A percentile compares a stretch with the other conserved stretches of the same genome.
Conservation (phyloP, 768 basidiomycete species). For the Termitomyces sp. region DNA sequence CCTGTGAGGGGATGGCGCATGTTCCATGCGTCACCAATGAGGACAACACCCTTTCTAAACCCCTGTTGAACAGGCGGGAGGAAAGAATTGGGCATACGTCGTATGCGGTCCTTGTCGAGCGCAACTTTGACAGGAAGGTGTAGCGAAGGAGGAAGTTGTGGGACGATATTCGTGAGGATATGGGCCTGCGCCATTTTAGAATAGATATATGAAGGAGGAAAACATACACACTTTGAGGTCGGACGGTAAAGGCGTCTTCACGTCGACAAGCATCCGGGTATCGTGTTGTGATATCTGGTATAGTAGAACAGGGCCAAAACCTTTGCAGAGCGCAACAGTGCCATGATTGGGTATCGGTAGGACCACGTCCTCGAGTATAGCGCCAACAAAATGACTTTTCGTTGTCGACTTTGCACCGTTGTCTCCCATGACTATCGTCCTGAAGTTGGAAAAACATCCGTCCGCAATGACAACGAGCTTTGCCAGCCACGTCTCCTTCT, state of each 20-base stretch:
- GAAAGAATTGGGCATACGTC: constrained; percentile 95
- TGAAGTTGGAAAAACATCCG: constrained; percentile 94
- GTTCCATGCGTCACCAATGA: constrained; percentile 96
- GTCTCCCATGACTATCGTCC: constrained; percentile 59
- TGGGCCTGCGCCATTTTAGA: constrained; percentile 40
- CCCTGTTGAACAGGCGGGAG: constrained; percentile 77
- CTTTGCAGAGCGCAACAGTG: constrained; percentile 79
- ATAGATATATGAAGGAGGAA: not conserved
- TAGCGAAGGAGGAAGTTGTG: constrained; percentile 74
- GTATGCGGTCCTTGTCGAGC: constrained; percentile 74
- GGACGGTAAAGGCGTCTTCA: constrained; percentile 78
- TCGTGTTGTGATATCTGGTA: constrained; percentile 90
- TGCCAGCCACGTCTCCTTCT: constrained; percentile 60
- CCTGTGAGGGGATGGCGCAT: constrained; percentile 99
- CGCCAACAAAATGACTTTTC: constrained; percentile 81
- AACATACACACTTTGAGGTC: constrained; percentile 65
- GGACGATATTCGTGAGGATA: constrained; percentile 70
- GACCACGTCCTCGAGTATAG: constrained; percentile 71
- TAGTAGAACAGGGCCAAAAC: constrained; percentile 82
- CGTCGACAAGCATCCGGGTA: constrained; percentile 91
- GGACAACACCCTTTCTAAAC: constrained; percentile 68
- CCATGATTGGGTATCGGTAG: constrained; percentile 77
- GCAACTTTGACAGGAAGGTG: constrained; percentile 64
- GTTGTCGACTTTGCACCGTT: constrained; percentile 48
- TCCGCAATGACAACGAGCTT: constrained; percentile 88